A percentile compares a stretch with the other conserved stretches of the same genome.
These are phyloP conservation scores for Kluyveromyces wickerhamii DNA, from an alignment of 805 yeast genomes.

Conservation along the genomic window DNA sequence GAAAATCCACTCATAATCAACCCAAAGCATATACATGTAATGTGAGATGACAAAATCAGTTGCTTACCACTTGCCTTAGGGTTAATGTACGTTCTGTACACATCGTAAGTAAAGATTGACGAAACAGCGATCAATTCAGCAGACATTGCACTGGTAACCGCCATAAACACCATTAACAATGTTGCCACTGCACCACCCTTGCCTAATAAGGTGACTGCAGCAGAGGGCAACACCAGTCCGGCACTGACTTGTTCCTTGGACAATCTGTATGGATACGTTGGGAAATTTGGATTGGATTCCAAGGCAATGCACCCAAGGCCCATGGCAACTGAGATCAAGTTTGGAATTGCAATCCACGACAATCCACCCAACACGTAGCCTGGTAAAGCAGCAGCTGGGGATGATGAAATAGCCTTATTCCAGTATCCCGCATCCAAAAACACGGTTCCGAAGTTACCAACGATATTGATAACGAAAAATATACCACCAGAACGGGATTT, in stretches of 20 bases:
- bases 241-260: conserved; percentile 62
- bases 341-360: conserved; percentile 89
- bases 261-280: conserved; percentile 66
- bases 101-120: conserved; percentile 76
- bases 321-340: conserved; percentile 73
- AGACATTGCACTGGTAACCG: conserved; percentile 87
- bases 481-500: conserved; percentile 79
- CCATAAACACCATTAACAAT: conserved; percentile 76
- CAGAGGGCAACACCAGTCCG: conserved; percentile 61
- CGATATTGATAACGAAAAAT: conserved; percentile 79
- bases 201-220: conserved; percentile 80
- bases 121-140: conserved; percentile 88
- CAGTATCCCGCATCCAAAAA: conserved; percentile 83
- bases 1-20: conserved; percentile 73
- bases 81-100: conserved; percentile 72
- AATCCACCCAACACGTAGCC: conserved; percentile 86
- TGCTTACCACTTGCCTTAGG: conserved; percentile 71
- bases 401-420: conserved; percentile 81
- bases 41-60: conserved; percentile 62
- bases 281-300: conserved; percentile 63
- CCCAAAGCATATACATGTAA: conserved; percentile 52
- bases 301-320: conserved; percentile 78
- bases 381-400: conserved; percentile 76
- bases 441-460: conserved; percentile 86
- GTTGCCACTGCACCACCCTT: conserved; percentile 84